Base-by-base conservation (phyloP, 169 alveolate genomes). In the Eimeria maxima region DNA sequence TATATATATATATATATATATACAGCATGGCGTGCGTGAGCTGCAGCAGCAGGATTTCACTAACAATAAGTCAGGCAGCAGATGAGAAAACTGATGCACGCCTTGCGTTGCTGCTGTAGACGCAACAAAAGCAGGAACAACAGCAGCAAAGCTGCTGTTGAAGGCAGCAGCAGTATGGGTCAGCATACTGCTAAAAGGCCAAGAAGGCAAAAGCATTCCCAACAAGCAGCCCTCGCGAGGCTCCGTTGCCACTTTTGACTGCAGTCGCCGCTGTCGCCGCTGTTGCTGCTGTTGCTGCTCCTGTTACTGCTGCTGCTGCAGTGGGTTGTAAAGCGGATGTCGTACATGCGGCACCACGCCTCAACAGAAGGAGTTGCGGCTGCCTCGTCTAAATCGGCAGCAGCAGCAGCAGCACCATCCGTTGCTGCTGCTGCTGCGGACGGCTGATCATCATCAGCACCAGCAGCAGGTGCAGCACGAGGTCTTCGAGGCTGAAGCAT, bases 281-380 rank as follows among this genome's bases (percentile, higher is more conserved):
- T 74, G 86, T 18, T 74, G 55, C 50, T 74, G 86, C 86, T 74
- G 55, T 33, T n/a, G 50, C 50, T 74, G 69, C 89, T 78, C 67
- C 89, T 42, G 89, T 27, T 44, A 20, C 33, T 45, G 89, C 69
- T 45, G 89, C 67, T 44, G 89, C 89, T 78, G 69, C 65, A 45
- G 33, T 78, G 65, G 2, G 89, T 78, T 44, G 89, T 78, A 18
- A 78, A n/a, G 65, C 67, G 57, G 44, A 78, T n/a, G 14, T 38
- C 47, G 27, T 78, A 78, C 44, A 78, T 33, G 47, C 67, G 24
- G 65, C 89, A 78, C 89, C 89, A 78, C 7, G 38, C 65, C 89
- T 78, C 69, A 78, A 44, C 10, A 47, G 89, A 33, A 78, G 33
- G 29, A 78, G 89, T 33, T 10, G 38, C 55, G 27, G 60, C 84